A percentile compares a stretch with the other conserved stretches of the same genome.
Conservation (phyloP, 2,329 filamentous ascomycete genomes). For the Alternaria novae-zelandiae region DNA sequence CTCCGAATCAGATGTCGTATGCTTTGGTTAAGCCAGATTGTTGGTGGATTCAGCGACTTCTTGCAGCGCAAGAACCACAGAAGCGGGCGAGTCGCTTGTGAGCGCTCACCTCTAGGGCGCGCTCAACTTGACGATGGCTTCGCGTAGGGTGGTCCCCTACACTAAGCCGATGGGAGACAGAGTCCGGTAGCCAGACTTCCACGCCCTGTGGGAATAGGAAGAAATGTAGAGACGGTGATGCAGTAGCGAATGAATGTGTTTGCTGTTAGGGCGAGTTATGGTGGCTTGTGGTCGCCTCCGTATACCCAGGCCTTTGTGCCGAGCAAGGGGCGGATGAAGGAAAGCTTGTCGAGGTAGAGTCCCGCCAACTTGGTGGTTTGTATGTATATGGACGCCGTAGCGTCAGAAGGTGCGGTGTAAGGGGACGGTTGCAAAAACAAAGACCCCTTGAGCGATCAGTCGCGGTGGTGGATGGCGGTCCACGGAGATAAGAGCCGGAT, state of each 20-base stretch:
- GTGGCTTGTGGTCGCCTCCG: conserved; percentile 90
- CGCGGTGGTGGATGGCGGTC: conserved; percentile 27
- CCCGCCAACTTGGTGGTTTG: conserved; percentile 93
- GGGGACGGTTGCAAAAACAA: conserved; percentile 29
- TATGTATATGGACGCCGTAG: conserved; percentile 46
- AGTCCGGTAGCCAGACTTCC: conserved; percentile 36
- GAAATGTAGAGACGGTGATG: conserved; percentile 22
- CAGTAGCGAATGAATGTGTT: conserved; percentile 21
- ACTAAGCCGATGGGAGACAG: conserved; percentile 47
- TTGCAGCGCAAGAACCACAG: conserved; percentile 41
- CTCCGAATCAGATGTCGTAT: conserved; percentile 20
- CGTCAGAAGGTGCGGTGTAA: conserved; percentile 36
- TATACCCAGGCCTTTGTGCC: conserved; percentile 94
- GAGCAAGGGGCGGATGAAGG: conserved; percentile 85
- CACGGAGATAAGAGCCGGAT: conserved; percentile 23
- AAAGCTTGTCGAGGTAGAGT: conserved; percentile 72
- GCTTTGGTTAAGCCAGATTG: conserved; percentile 14
- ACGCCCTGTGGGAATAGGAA: conserved; percentile 32
- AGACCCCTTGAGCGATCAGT: conserved; percentile 31
- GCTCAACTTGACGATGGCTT: conserved; percentile 59
- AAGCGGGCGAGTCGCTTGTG: conserved; percentile 58
- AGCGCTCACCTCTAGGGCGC: conserved; percentile 59
- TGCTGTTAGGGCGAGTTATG: conserved; percentile 74
- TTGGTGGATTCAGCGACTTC: conserved; percentile 17
- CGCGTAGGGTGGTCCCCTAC: conserved; percentile 56